Conservation (phyloP, 1,139 yeast genomes). For the Kodamaea suecica region DNA sequence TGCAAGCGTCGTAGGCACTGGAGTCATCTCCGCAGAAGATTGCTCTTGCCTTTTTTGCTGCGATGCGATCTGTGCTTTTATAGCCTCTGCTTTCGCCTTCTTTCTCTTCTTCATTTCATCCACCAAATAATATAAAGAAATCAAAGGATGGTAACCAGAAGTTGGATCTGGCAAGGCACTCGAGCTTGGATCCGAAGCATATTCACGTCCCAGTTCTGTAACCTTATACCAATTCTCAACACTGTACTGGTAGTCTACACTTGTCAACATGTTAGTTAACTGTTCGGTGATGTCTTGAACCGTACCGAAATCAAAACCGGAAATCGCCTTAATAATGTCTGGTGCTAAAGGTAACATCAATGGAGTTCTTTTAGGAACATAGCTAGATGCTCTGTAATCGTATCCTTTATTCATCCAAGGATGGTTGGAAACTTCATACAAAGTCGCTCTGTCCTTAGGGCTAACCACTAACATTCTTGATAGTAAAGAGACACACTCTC, state of each 20-base stretch:
- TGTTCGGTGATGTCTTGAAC: slow-evolving; percentile 57
- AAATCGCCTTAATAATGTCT: slow-evolving; percentile 69
- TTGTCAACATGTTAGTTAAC: slow-evolving; percentile 56
- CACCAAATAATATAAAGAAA: slow-evolving; percentile 83
- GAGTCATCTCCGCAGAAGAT: slow-evolving; percentile 9
- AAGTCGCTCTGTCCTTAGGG: slow-evolving; percentile 73
- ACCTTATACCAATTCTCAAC: slow-evolving; percentile 60
- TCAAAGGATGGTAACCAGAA: slow-evolving; percentile 80
- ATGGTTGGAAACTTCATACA: slow-evolving; percentile 77
- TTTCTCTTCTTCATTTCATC: slow-evolving; percentile 76
- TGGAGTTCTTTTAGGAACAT: slow-evolving; percentile 76
- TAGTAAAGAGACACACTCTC: slow-evolving; percentile 79
- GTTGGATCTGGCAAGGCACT: slow-evolving; percentile 71
- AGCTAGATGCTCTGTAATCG: slow-evolving; percentile 68
- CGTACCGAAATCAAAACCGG: slow-evolving; percentile 75
- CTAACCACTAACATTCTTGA: slow-evolving; percentile 91
- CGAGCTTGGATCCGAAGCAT: slow-evolving; percentile 39
- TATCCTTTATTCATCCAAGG: slow-evolving; percentile 96
- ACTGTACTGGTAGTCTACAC: slow-evolving; percentile 67
- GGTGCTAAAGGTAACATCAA: slow-evolving; percentile 70
- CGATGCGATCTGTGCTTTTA: slow-evolving; percentile 20
- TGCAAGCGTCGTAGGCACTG: slow-evolving; percentile 9
- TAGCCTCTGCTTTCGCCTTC: slow-evolving; percentile 53
- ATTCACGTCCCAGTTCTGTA: slow-evolving; percentile 41
- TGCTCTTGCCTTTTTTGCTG: slow-evolving; percentile 22